These are phyloP conservation scores for Mycena filopes DNA, from an alignment of 768 basidiomycete genomes.

Conservation along the genomic window DNA sequence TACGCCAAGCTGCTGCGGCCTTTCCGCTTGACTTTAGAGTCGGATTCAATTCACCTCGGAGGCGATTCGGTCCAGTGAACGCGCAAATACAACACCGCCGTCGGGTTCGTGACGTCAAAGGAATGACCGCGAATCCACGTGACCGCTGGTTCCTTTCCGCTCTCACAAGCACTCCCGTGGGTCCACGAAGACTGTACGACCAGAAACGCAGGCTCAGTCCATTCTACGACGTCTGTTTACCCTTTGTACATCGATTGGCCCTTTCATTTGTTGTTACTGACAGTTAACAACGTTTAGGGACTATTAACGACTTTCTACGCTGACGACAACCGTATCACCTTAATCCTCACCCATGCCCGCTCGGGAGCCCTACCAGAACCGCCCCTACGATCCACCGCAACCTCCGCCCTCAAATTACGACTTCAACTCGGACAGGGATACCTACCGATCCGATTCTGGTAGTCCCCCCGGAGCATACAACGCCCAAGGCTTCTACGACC, in stretches of 20 bases:
- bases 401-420: constrained; percentile 32
- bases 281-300: constrained; percentile 26
- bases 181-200: background rate
- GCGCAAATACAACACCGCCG: too few relatives aligned
- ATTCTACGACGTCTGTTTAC: background rate
- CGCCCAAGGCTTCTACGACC: constrained; percentile 60
- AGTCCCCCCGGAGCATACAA: constrained; percentile 32
- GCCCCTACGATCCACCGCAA: constrained; percentile 23
- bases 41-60: too few relatives aligned
- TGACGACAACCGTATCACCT: constrained; percentile 23
- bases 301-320: constrained; percentile 17
- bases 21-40: too few relatives aligned
- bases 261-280: background rate
- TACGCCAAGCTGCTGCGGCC: too few relatives aligned
- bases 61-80: too few relatives aligned
- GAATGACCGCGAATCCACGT: too few relatives aligned
- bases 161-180: background rate
- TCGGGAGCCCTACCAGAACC: constrained; percentile 28
- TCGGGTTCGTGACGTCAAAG: too few relatives aligned
- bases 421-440: constrained; percentile 20
- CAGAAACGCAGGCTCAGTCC: background rate
- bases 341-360: constrained; percentile 23
- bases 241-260: background rate
- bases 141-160: too few relatives aligned
- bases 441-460: constrained; percentile 28